Evolutionary conservation across 495 filamentous ascomycete genomes (phyloP), one percentile per base, ranked within the genome.

Genomic region (Penicillium atrosanguineum): DNA sequence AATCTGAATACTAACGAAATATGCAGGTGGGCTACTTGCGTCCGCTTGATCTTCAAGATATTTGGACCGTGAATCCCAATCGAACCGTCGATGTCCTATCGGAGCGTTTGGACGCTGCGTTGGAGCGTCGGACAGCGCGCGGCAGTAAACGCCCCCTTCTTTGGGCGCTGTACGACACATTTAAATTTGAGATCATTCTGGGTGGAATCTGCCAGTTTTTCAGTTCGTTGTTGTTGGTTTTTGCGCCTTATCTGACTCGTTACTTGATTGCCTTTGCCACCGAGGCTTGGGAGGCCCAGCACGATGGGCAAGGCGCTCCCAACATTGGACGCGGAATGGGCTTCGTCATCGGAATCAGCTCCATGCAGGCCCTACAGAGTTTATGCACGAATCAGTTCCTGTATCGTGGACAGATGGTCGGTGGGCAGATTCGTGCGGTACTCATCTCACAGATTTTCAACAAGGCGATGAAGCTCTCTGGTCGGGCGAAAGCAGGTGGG

Each of bases 81-180:
- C 79, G 93, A 38, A 74, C 81, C n/a, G 85, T 87, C 37, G 81
- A 89, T 20, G 65, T 82, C 5, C 63, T 96, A 61, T 82, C 87
- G 9, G 65, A 67, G 7, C 87, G 81, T 60, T 69, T 94, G 21
- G 73, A 82, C 20, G 77, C 72, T 31, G 82, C 87, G 0, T 89
- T 96, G 61, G 70, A 87, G 52, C 79, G 75, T 47, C 81, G 91
- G 6, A 75, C 82, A 6, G 76, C 76, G 34, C 74, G 81, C 21
- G 88, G 89, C 21, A 82, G 84, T 36, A 87, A 89, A 59, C 80
- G 87, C 52, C 88, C 92, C 0, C 73, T 98, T 11, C 59, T 89
- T 11, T 87, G 83, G 75, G 89, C 93, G 6, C 61, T 98, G 44
- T 88, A 94, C 69, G 92, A 97, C 55, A 90, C 89, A 2, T 95